Evolutionary conservation across 768 basidiomycete species (phyloP).

Genomic region (Mycena belliarum): DNA sequence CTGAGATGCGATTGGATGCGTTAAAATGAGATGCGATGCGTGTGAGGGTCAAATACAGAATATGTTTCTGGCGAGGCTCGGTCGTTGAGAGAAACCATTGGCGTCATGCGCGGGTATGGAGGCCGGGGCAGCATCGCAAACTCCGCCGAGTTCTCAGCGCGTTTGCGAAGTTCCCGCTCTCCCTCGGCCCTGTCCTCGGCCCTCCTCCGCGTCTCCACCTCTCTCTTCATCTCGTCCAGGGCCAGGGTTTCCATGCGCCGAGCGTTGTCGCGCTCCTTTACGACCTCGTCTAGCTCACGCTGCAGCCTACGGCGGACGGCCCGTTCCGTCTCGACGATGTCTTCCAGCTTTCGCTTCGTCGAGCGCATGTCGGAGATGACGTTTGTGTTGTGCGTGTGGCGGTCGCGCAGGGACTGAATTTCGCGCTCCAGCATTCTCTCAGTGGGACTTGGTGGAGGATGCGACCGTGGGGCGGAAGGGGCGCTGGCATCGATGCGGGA

Average conservation of each 20-base stretch:
- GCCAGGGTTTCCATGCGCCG: constrained; percentile 32
- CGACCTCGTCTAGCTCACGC: constrained; percentile 32
- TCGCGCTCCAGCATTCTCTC: constrained; percentile 34
- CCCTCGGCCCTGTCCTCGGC: constrained; percentile 59
- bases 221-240: constrained; percentile 31
- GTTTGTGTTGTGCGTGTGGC: constrained; percentile 28
- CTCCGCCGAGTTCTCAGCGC: constrained; percentile 15
- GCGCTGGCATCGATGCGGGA: constrained; percentile 8
- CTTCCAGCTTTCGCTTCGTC: constrained; percentile 48
- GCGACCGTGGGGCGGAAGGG: constrained; percentile 6
- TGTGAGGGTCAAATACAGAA: constrained; percentile 10
- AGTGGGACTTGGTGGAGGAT: constrained; percentile 5
- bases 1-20: not conserved
- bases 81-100: constrained; percentile 1
- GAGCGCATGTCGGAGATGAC: constrained; percentile 34
- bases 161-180: constrained; percentile 25
- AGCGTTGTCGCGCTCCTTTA: constrained; percentile 33
- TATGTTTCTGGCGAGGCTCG: constrained; percentile 3
- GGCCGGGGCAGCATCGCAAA: not conserved
- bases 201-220: constrained; percentile 65
- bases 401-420: constrained; percentile 39
- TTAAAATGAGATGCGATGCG: constrained; percentile 19
- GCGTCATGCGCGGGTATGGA: constrained; percentile 2
- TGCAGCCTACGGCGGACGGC: constrained; percentile 38
- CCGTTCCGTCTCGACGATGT: constrained; percentile 36